Percentiles rank a stretch among this genome's conserved stretches.
Conservation (phyloP, 352 stramenopile genomes). For the Lagenidium giganteum region DNA sequence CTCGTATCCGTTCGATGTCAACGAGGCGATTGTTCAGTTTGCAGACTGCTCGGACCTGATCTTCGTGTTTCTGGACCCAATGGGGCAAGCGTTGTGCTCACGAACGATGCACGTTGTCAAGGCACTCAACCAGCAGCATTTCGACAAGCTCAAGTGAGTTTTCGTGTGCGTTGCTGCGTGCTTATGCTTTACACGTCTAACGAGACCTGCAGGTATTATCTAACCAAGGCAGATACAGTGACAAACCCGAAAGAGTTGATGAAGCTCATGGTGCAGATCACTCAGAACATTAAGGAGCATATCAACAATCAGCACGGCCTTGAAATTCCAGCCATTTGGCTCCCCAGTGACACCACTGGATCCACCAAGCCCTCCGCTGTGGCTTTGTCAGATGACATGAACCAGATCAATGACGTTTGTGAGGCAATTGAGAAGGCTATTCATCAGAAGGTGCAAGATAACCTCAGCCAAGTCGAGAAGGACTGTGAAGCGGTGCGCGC, state of each 20-base stretch:
- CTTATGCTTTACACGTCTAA: no score
- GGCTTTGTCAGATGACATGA: conserved; percentile 26
- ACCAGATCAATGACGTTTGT: conserved; percentile 40
- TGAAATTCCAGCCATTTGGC: conserved; percentile 58
- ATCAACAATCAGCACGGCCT: conserved; percentile 65
- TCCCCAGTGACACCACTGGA: conserved; percentile 15
- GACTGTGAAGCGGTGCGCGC: conserved; percentile 27
- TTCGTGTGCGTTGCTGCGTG: no score
- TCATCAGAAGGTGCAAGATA: conserved; percentile 66
- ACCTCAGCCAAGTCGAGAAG: conserved; percentile 47
- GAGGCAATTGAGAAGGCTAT: conserved; percentile 44
- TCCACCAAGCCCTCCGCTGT: conserved; percentile 3
- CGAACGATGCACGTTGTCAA: conserved; percentile 73
- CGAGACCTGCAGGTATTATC: conserved; percentile 33
- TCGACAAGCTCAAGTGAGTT: conserved; percentile 42
- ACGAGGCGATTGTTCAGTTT: conserved; percentile 49
- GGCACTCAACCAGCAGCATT: conserved; percentile 38
- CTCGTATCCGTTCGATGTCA: conserved; percentile 64
- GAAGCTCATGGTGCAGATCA: conserved; percentile 68
- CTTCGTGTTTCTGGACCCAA: conserved; percentile 66
- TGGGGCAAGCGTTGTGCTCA: conserved; percentile 56
- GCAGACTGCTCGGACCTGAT: conserved; percentile 52
- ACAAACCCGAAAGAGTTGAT: conserved; percentile 56
- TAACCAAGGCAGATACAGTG: conserved; percentile 64
- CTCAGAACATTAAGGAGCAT: conserved; percentile 56